Conservation (phyloP, 2,329 filamentous ascomycete species). For the Fonsecaea erecta region DNA sequence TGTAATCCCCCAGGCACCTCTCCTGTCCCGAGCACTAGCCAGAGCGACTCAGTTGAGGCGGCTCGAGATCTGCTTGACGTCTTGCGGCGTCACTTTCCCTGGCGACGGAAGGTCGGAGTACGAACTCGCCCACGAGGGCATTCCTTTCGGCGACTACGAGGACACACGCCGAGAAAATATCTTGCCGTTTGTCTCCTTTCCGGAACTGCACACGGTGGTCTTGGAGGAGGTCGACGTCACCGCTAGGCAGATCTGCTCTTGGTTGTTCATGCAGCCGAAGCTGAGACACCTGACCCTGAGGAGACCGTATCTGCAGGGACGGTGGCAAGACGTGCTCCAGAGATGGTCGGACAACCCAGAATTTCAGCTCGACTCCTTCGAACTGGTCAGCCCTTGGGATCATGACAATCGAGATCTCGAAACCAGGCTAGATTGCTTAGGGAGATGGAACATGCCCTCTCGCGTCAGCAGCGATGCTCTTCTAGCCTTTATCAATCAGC, state of each 20-base stretch:
- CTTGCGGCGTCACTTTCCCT: too few species aligned
- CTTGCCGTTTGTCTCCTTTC: slow-evolving; percentile 1
- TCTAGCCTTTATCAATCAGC: slow-evolving; percentile 20
- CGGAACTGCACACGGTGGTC: slow-evolving; percentile 9
- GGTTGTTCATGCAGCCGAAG: slow-evolving; percentile 23
- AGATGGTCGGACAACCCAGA: slow-evolving; percentile 1
- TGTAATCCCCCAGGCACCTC: neutral
- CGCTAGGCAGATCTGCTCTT: slow-evolving; percentile 1
- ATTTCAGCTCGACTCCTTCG: slow-evolving; percentile 16
- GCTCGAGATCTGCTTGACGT: slow-evolving; percentile 16
- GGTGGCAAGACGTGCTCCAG: slow-evolving; percentile 13
- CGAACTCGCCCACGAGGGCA: neutral
- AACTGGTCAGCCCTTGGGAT: neutral
- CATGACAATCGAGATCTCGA: neutral
- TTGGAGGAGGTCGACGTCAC: slow-evolving; percentile 13
- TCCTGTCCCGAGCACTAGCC: neutral
- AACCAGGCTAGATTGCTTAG: too few species aligned
- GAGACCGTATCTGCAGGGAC: slow-evolving; percentile 3
- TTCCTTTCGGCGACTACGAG: neutral
- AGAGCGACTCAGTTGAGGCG: slow-evolving; percentile 8
- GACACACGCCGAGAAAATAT: neutral
- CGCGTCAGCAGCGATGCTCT: slow-evolving; percentile 12
- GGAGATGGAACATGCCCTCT: slow-evolving; percentile 1
- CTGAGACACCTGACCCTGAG: slow-evolving; percentile 16
- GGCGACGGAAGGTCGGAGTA: too few species aligned